These are phyloP conservation scores for Posidonia oceanica DNA, from an alignment of 116 monocot species.

Conservation along the genomic window DNA sequence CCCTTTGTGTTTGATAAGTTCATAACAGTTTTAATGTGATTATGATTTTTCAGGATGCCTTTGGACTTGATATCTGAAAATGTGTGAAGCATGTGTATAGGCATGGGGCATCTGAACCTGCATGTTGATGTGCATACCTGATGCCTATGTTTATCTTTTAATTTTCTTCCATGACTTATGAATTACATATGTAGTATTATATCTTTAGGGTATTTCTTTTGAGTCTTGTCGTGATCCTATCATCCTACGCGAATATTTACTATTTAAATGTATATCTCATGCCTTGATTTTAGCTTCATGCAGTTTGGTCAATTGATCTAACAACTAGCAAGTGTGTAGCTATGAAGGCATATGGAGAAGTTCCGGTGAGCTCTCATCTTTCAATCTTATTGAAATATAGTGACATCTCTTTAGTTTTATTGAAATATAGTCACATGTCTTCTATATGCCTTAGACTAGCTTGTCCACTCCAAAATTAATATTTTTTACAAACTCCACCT, in stretches of 20 bases:
- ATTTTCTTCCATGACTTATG: neutral
- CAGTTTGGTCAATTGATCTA: slow-evolving; percentile 84
- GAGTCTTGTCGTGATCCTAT: neutral
- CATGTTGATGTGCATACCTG: neutral
- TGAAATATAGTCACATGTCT: too few relatives aligned
- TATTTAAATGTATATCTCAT: neutral
- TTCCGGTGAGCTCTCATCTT: slow-evolving; percentile 47
- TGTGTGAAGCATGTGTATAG: neutral
- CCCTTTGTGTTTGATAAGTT: too few relatives aligned
- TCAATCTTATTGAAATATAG: neutral
- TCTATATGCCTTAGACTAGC: too few relatives aligned
- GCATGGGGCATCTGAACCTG: neutral
- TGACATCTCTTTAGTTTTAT: neutral
- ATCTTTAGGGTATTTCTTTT: too few relatives aligned
- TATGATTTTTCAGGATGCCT: neutral
- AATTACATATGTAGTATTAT: neutral
- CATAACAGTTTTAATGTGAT: neutral
- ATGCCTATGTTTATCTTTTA: neutral
- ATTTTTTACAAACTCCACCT: neutral
- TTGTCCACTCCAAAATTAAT: too few relatives aligned
- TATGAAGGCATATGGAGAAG: slow-evolving; percentile 52
- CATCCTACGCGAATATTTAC: neutral
- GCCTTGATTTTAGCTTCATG: slow-evolving; percentile 7
- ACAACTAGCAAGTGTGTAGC: slow-evolving; percentile 30
- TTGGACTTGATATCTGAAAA: neutral